These are phyloP conservation scores for Ganoderma meredithae DNA, from an alignment of 1,284 basidiomycete species.

Conservation along the genomic window DNA sequence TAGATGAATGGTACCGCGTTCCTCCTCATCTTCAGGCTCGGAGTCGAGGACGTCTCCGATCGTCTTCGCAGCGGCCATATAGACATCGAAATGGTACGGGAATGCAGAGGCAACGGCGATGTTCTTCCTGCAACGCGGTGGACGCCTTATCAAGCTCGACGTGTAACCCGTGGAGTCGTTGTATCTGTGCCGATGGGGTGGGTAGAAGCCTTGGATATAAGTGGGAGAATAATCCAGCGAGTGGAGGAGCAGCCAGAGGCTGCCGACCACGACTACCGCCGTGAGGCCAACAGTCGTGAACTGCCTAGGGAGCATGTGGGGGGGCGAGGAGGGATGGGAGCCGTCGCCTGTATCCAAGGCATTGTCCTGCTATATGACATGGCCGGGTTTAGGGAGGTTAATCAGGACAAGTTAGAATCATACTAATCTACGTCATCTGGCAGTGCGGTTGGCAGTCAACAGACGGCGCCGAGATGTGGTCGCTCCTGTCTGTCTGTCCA, in stretches of 20 bases:
- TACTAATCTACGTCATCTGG: neutral
- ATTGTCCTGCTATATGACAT: neutral
- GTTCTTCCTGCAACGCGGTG: slow-evolving; percentile 27
- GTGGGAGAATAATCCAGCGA: slow-evolving; percentile 7
- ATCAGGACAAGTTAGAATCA: neutral
- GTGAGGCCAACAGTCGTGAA: slow-evolving; percentile 18
- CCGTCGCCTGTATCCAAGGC: neutral
- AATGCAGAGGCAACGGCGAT: slow-evolving; percentile 44
- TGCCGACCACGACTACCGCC: slow-evolving; percentile 15
- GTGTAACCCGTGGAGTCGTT: neutral
- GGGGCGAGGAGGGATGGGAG: slow-evolving; percentile 7
- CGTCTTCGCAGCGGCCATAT: slow-evolving; percentile 45
- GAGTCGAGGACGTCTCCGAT: slow-evolving; percentile 39
- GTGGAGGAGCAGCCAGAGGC: slow-evolving; percentile 24
- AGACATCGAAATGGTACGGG: slow-evolving; percentile 46
- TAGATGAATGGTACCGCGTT: slow-evolving; percentile 36
- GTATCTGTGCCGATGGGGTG: neutral
- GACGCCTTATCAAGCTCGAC: neutral
- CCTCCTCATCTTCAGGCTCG: slow-evolving; percentile 15
- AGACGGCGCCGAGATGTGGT: neutral
- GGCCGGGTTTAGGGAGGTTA: slow-evolving; percentile 1
- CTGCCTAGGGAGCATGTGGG: slow-evolving; percentile 16
- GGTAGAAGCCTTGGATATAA: slow-evolving; percentile 4
- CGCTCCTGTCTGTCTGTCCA: neutral
- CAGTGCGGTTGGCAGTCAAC: neutral